These are phyloP conservation scores for Cornus florida DNA, from an alignment of 148 eudicot genomes.

Conservation along the genomic window DNA sequence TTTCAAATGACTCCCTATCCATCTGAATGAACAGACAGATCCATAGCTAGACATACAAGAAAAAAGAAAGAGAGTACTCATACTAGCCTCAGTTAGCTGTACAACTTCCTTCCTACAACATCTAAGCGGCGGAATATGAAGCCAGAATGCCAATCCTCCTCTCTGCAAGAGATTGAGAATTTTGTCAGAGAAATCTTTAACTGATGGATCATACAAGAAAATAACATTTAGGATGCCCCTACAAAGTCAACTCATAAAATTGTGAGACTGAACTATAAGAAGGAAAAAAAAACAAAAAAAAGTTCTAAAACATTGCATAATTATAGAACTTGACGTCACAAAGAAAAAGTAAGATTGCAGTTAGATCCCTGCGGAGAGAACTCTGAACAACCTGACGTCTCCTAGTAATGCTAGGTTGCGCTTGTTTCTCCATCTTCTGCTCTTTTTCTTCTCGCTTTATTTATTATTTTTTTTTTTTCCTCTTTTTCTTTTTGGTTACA, in stretches of 20 bases:
- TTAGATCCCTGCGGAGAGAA: no score
- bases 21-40: slow-evolving; percentile 22
- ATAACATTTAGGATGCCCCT: neutral
- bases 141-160: slow-evolving; percentile 71
- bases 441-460: no score
- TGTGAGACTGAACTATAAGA: neutral
- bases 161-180: slow-evolving; percentile 39
- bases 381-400: no score
- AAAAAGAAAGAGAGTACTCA: slow-evolving; percentile 28
- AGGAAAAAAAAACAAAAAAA: neutral
- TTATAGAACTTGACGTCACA: no score
- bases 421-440: no score
- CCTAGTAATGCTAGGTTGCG: no score
- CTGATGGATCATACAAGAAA: neutral
- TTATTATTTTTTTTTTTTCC: no score
- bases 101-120: slow-evolving; percentile 50
- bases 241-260: neutral
- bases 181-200: neutral
- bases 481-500: no score
- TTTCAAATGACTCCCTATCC: slow-evolving; percentile 9
- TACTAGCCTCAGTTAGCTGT: slow-evolving; percentile 81
- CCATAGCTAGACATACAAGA: slow-evolving; percentile 27
- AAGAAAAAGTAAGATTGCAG: no score
- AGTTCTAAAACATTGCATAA: neutral
- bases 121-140: slow-evolving; percentile 39